These are phyloP conservation scores for Aspergillus sp. DNA, from an alignment of 2,329 filamentous ascomycete species.

Conservation along the genomic window DNA sequence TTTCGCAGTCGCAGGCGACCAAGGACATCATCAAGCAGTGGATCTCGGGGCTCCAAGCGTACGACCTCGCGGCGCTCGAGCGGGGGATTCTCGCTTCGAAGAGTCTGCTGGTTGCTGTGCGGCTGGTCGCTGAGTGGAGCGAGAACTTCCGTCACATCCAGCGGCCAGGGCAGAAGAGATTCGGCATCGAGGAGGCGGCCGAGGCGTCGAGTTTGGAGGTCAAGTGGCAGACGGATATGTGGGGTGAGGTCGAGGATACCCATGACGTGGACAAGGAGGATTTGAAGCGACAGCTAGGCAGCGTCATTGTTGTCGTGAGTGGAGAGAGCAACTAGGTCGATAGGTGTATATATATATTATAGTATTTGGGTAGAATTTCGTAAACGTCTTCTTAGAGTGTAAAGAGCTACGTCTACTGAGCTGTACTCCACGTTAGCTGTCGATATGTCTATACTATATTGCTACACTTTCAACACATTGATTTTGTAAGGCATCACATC, in stretches of 20 bases:
- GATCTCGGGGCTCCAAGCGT: slow-evolving; percentile 68
- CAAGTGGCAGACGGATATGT: slow-evolving; percentile 81
- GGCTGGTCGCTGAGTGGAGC: slow-evolving; percentile 85
- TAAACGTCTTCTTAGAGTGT: neutral
- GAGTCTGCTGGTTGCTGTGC: slow-evolving; percentile 72
- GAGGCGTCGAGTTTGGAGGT: slow-evolving; percentile 78
- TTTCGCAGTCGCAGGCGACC: slow-evolving; percentile 70
- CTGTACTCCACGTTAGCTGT: no score
- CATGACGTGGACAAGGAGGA: slow-evolving; percentile 96
- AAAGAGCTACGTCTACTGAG: neutral
- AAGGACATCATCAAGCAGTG: slow-evolving; percentile 73
- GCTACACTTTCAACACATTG: no score
- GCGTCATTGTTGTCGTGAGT: slow-evolving; percentile 76
- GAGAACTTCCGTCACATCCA: slow-evolving; percentile 61
- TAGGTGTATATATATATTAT: neutral
- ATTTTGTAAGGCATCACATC: no score
- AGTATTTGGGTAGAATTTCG: neutral
- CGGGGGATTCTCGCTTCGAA: slow-evolving; percentile 81
- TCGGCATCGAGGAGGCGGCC: slow-evolving; percentile 80
- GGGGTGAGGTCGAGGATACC: slow-evolving; percentile 97
- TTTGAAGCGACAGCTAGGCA: slow-evolving; percentile 80
- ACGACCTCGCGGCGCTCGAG: slow-evolving; percentile 85
- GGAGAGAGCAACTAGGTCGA: slow-evolving; percentile 43
- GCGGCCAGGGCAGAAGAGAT: slow-evolving; percentile 45
- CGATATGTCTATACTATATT: no score